Evolutionary conservation across 2,329 filamentous ascomycete genomes (phyloP).

Genomic region (Aspergillus sp.): DNA sequence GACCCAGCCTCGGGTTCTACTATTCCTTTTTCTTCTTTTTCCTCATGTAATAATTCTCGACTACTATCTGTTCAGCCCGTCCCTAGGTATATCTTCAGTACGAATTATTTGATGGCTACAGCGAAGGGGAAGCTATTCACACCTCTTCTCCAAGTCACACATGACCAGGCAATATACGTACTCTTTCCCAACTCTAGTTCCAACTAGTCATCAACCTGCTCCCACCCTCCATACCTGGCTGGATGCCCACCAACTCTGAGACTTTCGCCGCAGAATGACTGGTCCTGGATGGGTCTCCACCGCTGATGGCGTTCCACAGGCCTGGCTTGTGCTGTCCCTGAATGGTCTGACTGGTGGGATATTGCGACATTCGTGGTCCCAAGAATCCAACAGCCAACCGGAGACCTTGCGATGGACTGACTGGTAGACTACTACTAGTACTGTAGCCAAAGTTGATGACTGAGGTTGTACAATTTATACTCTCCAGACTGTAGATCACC

Average conservation of each 20-base stretch:
- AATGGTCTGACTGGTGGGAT: neutral
- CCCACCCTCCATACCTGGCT: neutral
- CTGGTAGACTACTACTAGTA: neutral
- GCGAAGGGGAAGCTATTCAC: conserved; percentile 2
- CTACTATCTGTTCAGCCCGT: no score
- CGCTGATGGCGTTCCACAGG: neutral
- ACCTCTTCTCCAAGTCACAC: neutral
- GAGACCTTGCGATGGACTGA: neutral
- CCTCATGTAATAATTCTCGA: conserved; percentile 1
- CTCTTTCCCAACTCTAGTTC: neutral
- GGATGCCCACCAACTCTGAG: neutral
- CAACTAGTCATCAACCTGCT: neutral
- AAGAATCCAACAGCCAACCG: neutral
- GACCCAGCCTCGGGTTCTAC: neutral
- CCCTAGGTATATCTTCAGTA: no score
- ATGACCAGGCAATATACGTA: neutral
- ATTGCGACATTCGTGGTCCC: neutral
- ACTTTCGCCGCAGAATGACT: neutral
- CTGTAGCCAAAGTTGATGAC: neutral
- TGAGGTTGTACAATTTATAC: neutral
- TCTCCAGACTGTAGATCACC: neutral
- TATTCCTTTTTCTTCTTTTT: conserved; percentile 2
- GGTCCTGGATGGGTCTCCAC: neutral
- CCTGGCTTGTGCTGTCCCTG: neutral
- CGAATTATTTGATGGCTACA: no score